Evolutionary conservation across 768 basidiomycete genomes (phyloP), one percentile per base, ranked within the genome.

Genomic region (Suillus sp.): DNA sequence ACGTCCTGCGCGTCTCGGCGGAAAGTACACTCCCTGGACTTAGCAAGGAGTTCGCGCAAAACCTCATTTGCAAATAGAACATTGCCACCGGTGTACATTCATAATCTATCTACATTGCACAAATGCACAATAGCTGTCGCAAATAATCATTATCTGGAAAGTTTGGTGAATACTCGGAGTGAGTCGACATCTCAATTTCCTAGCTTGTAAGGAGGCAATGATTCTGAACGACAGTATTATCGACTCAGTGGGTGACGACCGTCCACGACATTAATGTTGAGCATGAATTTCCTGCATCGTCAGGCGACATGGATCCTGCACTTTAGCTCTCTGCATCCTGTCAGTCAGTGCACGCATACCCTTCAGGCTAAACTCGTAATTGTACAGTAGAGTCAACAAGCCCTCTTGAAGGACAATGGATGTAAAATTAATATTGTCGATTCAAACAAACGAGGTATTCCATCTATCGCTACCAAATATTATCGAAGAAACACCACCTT

Each of bases 401-500:
- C 7, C 22, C 25, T 16, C 7, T n/a, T 6, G 45, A 25, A 25
- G 13, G 2, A 25, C n/a, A 13, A 7, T 13, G n/a, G 13, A 48
- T 25, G 13, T 27, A 1, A 14, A 27, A n/a, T 30, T 4, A 30
- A 30, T 30, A 27, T 27, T 27, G 25, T 27, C 9, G 14, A 48
- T 25, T 48, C 25, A 48, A 18, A 50, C 25, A 50, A 18, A 20
- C 5, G 9, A 45, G 11, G 25, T 25, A 48, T 25, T 6, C 16
- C 27, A 27, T 3, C 30, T 32, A 32, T 32, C 51, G 32, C 32
- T 6, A 20, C 18, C 30, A 11, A 27, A 9, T 30, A 32, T 53
- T 34, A 53, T 35, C 51, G 51, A 53, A 53, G 51, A 53, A 53
- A 53, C 20, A 53, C 32, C 1, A 53, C 32, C 51, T n/a, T 53